phyloP scores from a whole-genome alignment of 2,329 filamentous ascomycete species.

The Sarocladiaceae sp. region DNA sequence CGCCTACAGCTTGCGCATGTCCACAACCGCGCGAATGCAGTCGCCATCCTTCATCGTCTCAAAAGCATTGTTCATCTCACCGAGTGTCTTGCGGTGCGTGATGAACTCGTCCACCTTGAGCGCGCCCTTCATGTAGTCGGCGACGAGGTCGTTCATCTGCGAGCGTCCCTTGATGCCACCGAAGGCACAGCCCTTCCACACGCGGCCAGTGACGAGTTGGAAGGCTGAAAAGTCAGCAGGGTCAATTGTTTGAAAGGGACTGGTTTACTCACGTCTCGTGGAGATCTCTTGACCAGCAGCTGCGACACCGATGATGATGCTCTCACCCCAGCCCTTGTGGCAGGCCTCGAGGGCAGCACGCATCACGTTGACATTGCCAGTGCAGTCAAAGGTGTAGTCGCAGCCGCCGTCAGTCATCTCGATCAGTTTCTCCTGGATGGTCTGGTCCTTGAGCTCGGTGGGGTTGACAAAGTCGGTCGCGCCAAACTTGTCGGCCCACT shows the following conservation, averaged over 20 bases:
- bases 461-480: slow-evolving; percentile 98
- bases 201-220: slow-evolving; percentile 94
- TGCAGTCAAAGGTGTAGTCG: slow-evolving; percentile 99
- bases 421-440: slow-evolving; percentile 83
- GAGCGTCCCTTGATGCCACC: slow-evolving; percentile 96
- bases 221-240: slow-evolving; percentile 59
- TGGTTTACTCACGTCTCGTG: slow-evolving; percentile 69
- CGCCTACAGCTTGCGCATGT: slow-evolving; percentile 40
- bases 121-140: slow-evolving; percentile 81
- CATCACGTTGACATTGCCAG: slow-evolving; percentile 95
- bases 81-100: slow-evolving; percentile 81
- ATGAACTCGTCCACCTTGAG: slow-evolving; percentile 99
- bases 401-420: slow-evolving; percentile 98
- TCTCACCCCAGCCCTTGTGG: slow-evolving; percentile 99
- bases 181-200: slow-evolving; percentile 97
- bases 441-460: slow-evolving; percentile 67
- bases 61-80: slow-evolving; percentile 84
- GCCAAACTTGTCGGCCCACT: slow-evolving; percentile 89
- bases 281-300: slow-evolving; percentile 93
- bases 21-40: slow-evolving; percentile 92
- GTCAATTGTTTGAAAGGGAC: background rate
- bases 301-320: slow-evolving; percentile 95
- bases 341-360: slow-evolving; percentile 91
- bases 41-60: slow-evolving; percentile 92
- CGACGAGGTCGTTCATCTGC: slow-evolving; percentile 79